Conservation (phyloP, 371 early-diverging fungal species). For the Vairimorpha apis region DNA sequence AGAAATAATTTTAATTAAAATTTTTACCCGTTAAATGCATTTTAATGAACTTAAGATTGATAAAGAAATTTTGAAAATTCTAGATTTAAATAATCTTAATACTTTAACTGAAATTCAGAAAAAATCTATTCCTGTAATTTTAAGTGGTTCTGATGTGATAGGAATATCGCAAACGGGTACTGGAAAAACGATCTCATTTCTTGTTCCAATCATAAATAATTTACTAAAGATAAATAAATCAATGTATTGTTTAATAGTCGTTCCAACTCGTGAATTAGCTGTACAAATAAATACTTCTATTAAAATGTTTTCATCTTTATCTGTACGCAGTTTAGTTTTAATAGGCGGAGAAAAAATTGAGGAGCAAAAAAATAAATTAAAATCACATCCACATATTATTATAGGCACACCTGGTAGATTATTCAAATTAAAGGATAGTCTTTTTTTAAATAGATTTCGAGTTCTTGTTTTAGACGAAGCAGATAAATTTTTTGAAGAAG, state of each 20-base stretch:
- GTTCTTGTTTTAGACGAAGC: slow-evolving; percentile 93
- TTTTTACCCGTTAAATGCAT: slow-evolving; percentile 20
- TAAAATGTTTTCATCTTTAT: slow-evolving; percentile 75
- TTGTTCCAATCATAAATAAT: slow-evolving; percentile 83
- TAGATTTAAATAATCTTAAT: slow-evolving; percentile 55
- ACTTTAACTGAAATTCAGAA: slow-evolving; percentile 72
- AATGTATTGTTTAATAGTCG: slow-evolving; percentile 69
- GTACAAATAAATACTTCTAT: slow-evolving; percentile 89
- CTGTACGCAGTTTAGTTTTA: slow-evolving; percentile 74
- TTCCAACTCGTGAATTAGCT: slow-evolving; percentile 92
- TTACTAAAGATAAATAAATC: slow-evolving; percentile 63
- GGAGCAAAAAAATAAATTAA: slow-evolving; percentile 78
- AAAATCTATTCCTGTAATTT: slow-evolving; percentile 76
- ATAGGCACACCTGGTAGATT: slow-evolving; percentile 94
- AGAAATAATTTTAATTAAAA: too few species aligned
- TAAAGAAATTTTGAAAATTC: slow-evolving; percentile 60
- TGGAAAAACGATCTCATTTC: slow-evolving; percentile 91
- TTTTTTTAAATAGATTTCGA: slow-evolving; percentile 70
- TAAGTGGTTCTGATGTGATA: slow-evolving; percentile 83
- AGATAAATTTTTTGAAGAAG: slow-evolving; percentile 90
- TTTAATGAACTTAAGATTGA: slow-evolving; percentile 67
- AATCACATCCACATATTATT: slow-evolving; percentile 83
- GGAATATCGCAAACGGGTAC: slow-evolving; percentile 95
- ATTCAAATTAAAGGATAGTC: slow-evolving; percentile 80
- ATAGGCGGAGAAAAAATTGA: slow-evolving; percentile 88